Conservation (phyloP, 148 eudicot species). For the Vaccinium myrtillus region DNA sequence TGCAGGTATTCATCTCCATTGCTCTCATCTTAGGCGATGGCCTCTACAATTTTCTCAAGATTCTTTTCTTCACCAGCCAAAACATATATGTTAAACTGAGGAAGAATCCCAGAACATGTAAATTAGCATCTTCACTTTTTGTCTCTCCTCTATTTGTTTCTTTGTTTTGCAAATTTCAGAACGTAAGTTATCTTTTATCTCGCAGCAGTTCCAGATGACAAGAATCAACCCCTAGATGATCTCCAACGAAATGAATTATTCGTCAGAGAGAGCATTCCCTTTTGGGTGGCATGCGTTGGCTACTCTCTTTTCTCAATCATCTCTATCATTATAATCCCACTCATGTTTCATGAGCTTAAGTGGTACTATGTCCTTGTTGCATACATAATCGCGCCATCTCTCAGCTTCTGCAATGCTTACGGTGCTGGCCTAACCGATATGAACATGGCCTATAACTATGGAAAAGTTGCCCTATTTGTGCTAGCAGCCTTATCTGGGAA, state of each 20-base stretch:
- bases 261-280: constrained; percentile 60
- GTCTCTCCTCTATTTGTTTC: background rate
- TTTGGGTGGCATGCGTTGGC: constrained; percentile 70
- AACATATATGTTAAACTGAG: constrained; percentile 41
- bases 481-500: constrained; percentile 57
- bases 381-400: constrained; percentile 70
- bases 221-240: constrained; percentile 40
- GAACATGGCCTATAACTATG: constrained; percentile 93
- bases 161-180: background rate
- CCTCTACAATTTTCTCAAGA: constrained; percentile 66
- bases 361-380: constrained; percentile 76
- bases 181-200: background rate
- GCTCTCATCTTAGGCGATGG: constrained; percentile 82
- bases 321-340: constrained; percentile 62
- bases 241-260: constrained; percentile 61
- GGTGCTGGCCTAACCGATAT: constrained; percentile 90
- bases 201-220: constrained; percentile 37
- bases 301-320: constrained; percentile 55
- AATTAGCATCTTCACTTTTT: background rate
- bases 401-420: constrained; percentile 91
- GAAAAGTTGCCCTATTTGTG: constrained; percentile 86
- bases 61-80: constrained; percentile 41
- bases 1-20: constrained; percentile 76
- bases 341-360: constrained; percentile 75
- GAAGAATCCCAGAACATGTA: constrained; percentile 41